These are phyloP conservation scores for Kitagawia praeruptora DNA, from an alignment of 129 eudicot genomes.

Conservation along the genomic window DNA sequence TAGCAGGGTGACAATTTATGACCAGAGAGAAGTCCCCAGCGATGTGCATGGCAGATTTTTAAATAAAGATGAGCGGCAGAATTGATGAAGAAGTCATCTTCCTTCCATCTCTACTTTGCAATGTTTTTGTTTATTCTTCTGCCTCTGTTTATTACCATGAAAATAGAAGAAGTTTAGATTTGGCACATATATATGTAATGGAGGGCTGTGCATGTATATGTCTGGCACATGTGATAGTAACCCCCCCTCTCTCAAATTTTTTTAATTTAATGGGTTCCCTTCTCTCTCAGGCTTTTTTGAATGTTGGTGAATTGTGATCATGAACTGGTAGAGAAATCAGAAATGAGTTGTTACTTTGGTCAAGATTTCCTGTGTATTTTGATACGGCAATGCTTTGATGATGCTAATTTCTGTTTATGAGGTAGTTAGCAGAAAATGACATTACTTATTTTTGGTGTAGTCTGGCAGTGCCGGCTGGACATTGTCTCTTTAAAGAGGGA, in stretches of 20 bases:
- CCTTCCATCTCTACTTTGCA: constrained; percentile 10
- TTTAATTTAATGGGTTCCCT: constrained; percentile 25
- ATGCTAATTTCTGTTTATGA: background rate
- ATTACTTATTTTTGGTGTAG: background rate
- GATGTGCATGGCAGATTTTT: background rate
- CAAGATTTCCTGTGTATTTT: background rate
- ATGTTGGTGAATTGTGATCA: background rate
- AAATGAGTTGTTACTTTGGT: background rate
- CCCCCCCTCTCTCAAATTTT: constrained; percentile 30
- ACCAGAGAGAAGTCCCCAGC: background rate
- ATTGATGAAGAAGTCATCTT: constrained; percentile 15
- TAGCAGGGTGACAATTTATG: background rate
- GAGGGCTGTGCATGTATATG: constrained; percentile 17
- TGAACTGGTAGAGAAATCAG: background rate
- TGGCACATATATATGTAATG: constrained; percentile 1
- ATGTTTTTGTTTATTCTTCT: background rate
- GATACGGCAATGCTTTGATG: background rate
- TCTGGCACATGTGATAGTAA: constrained; percentile 16
- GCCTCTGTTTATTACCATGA: background rate
- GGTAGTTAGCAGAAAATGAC: background rate
- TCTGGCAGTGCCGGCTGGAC: background rate
- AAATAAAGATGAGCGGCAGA: background rate
- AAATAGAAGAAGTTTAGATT: background rate
- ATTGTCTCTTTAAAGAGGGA: background rate
- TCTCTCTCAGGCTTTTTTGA: background rate